These are phyloP conservation scores for Fagopyrum tataricum DNA, from an alignment of 148 eudicot species.

Conservation along the genomic window DNA sequence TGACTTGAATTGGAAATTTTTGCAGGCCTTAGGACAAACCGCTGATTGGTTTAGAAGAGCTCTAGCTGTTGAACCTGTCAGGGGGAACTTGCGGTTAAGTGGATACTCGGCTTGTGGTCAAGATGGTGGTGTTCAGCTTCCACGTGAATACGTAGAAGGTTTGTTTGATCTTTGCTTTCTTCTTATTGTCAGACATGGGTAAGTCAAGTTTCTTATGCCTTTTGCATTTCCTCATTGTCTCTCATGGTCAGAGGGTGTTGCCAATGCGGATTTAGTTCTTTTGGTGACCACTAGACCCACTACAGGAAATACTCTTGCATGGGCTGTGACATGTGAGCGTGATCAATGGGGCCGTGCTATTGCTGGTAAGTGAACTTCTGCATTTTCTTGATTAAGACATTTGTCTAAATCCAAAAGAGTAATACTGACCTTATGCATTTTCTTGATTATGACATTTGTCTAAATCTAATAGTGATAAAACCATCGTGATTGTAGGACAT, in stretches of 20 bases:
- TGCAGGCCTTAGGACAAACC: slow-evolving; percentile 88
- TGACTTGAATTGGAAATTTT: slow-evolving; percentile 16
- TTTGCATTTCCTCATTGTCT: neutral
- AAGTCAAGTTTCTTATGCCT: slow-evolving; percentile 3
- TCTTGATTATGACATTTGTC: neutral
- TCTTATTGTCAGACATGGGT: neutral
- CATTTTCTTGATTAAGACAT: neutral
- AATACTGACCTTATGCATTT: neutral
- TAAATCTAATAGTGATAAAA: neutral
- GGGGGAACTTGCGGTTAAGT: slow-evolving; percentile 86
- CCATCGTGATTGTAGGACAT: slow-evolving; percentile 52
- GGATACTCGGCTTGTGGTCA: slow-evolving; percentile 99
- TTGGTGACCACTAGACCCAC: slow-evolving; percentile 97
- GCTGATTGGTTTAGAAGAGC: slow-evolving; percentile 95
- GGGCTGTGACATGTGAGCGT: slow-evolving; percentile 99
- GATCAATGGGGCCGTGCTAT: slow-evolving; percentile 99
- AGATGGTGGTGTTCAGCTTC: slow-evolving; percentile 99
- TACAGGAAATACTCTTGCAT: slow-evolving; percentile 92
- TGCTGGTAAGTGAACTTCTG: slow-evolving; percentile 50
- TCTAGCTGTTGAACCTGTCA: slow-evolving; percentile 89
- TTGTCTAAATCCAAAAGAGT: neutral
- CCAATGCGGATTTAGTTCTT: slow-evolving; percentile 89
- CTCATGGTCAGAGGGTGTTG: slow-evolving; percentile 67
- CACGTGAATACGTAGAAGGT: slow-evolving; percentile 94
- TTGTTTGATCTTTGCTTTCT: neutral